Base-by-base conservation (phyloP, 805 yeast genomes). In the Priceomyces medius region DNA sequence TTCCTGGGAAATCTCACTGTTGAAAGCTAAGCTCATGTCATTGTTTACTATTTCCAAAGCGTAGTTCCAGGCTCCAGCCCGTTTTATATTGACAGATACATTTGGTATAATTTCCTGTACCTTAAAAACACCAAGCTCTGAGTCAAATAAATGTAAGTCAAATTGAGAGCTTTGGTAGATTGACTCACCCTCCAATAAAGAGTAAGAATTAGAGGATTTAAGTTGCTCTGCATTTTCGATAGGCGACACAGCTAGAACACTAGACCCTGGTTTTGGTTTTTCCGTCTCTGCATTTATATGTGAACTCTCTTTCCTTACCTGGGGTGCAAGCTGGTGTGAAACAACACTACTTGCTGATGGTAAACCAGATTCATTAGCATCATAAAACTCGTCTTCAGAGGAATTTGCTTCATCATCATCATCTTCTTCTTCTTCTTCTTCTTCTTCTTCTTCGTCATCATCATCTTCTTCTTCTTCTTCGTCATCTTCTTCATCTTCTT, bases 111-210 rank as follows among this genome's bases (percentile, higher is more conserved):
- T 42, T 1, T 63, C 66, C 43, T 75, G 77, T 12, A 71, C 38
- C 10, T 70, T 57, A 59, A 84, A 86, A 3, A 58, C 53, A 12
- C 73, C 77, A 3, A 66, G 55, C 2, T 60, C 52, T 3, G 83
- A 68, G 54, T 84, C 88, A 56, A 70, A 88, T 4, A 82, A 48
- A 46, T 77, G 80, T 28, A 87, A 55, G n/a, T 71, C 72, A 26
- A 72, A 71, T 3, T 40, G 41, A 7, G 45, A 53, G 0, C 40
- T 35, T n/a, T 51, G 45, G 23, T 55, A 51, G 6, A 63, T 7
- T 8, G 7, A 4, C 20, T 10, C 8, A 7, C 29, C 29, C n/a
- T 26, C 29, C n/a, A 26, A 26, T 9, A 14, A 9, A 26, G 29
- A 26, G n/a, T 26, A 26, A n/a, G 14, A 26, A 26, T 10, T 12